Percentiles rank a stretch among this genome's conserved stretches.
Evolutionary conservation across 371 early-diverging fungal genomes (phyloP).

Genomic region (Neoconidiobolus thromboides): DNA sequence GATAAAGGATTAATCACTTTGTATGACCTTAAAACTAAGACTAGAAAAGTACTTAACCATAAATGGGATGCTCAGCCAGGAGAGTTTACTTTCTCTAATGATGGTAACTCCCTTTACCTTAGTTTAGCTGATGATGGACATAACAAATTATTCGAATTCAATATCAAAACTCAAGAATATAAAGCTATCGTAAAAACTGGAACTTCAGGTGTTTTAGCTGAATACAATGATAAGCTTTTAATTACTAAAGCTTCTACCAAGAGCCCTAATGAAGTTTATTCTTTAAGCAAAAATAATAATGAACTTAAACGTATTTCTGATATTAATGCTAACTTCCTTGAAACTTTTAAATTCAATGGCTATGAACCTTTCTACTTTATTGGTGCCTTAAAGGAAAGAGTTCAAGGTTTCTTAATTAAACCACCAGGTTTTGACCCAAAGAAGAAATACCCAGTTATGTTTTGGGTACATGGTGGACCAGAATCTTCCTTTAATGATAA

Average conservation of each 20-base stretch:
- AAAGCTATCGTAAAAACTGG: neutral
- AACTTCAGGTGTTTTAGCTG: constrained; percentile 14
- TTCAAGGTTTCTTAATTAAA: constrained; percentile 53
- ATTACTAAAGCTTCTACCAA: constrained; percentile 23
- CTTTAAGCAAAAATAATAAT: constrained; percentile 16
- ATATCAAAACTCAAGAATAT: constrained; percentile 17
- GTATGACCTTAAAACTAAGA: constrained; percentile 4
- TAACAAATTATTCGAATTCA: constrained; percentile 26
- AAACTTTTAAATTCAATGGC: constrained; percentile 7
- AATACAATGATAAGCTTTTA: constrained; percentile 18
- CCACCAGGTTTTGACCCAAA: constrained; percentile 37
- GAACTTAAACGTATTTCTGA: constrained; percentile 14
- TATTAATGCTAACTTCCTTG: constrained; percentile 13
- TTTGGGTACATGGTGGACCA: constrained; percentile 51
- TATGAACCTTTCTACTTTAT: constrained; percentile 43
- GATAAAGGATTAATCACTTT: constrained; percentile 51
- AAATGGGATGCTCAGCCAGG: constrained; percentile 47
- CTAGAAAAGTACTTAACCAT: constrained; percentile 21
- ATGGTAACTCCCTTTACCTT: constrained; percentile 24
- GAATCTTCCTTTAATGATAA: constrained; percentile 3
- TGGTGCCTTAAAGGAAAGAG: constrained; percentile 35
- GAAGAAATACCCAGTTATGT: constrained; percentile 53
- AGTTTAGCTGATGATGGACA: constrained; percentile 39
- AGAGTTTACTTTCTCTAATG: constrained; percentile 28
- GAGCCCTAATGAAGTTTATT: constrained; percentile 19